Conservation (phyloP, 1,284 basidiomycete species). For the Fomitopsis betulina region DNA sequence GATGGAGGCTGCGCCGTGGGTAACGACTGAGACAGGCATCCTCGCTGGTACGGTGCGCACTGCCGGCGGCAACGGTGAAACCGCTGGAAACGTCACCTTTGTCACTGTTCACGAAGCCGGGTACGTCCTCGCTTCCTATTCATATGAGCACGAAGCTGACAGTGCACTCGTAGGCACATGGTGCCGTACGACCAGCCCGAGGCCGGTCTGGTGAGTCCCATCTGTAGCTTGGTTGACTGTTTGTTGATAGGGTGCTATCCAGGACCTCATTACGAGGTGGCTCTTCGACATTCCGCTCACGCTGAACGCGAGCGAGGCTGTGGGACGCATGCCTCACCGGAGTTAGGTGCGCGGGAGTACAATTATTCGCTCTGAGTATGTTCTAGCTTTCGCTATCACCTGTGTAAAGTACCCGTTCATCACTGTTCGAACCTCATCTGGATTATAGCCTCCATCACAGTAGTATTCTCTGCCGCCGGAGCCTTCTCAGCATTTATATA, state of each 20-base stretch:
- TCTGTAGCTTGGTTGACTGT: too few relatives aligned
- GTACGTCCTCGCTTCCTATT: conserved; percentile 32
- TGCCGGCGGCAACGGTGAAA: conserved; percentile 54
- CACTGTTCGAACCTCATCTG: too few relatives aligned
- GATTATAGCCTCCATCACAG: too few relatives aligned
- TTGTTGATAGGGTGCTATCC: background rate
- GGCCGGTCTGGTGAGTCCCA: conserved; percentile 18
- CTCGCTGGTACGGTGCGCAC: conserved; percentile 54
- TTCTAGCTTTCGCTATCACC: too few relatives aligned
- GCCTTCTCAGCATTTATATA: too few relatives aligned
- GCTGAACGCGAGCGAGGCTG: conserved; percentile 9
- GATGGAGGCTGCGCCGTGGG: conserved; percentile 50
- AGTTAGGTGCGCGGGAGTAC: background rate
- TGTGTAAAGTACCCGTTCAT: too few relatives aligned
- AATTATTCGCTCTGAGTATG: too few relatives aligned
- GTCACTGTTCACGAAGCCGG: conserved; percentile 72
- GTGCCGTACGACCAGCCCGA: conserved; percentile 26
- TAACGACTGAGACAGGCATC: conserved; percentile 39
- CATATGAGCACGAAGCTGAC: background rate
- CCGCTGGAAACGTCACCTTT: conserved; percentile 74
- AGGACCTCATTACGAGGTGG: conserved; percentile 21
- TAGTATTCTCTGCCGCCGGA: too few relatives aligned
- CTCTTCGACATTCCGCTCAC: conserved; percentile 18
- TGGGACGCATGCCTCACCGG: background rate
- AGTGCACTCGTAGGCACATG: conserved; percentile 19